phyloP scores from a whole-genome alignment of 2,329 filamentous ascomycete genomes.

The Aspergillus intermedius region DNA sequence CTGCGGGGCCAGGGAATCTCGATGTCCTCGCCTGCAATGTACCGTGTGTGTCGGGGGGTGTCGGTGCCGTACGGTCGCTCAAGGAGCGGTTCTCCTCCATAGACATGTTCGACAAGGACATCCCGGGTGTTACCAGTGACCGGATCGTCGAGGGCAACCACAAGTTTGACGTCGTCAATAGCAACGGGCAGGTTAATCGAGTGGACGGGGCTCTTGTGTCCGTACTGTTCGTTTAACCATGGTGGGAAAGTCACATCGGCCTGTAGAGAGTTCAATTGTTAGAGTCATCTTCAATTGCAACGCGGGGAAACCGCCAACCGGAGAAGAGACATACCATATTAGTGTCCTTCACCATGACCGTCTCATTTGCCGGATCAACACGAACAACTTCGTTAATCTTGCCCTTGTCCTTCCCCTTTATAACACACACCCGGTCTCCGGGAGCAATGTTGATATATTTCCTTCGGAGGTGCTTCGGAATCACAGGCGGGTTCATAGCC shows the following conservation, averaged over 20 bases:
- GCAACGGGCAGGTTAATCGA: slow-evolving; percentile 54
- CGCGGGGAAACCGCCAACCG: neutral
- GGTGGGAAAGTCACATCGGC: slow-evolving; percentile 37
- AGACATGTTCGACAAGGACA: slow-evolving; percentile 67
- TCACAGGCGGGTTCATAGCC: slow-evolving; percentile 30
- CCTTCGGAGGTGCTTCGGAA: slow-evolving; percentile 34
- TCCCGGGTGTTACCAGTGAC: slow-evolving; percentile 61
- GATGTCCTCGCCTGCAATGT: slow-evolving; percentile 65
- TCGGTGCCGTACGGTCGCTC: slow-evolving; percentile 45
- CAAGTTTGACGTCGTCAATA: slow-evolving; percentile 69
- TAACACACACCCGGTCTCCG: slow-evolving; percentile 75
- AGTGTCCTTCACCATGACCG: slow-evolving; percentile 55
- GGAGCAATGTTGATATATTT: slow-evolving; percentile 55
- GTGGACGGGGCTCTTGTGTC: slow-evolving; percentile 37
- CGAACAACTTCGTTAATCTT: slow-evolving; percentile 68
- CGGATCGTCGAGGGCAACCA: slow-evolving; percentile 65
- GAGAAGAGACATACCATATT: slow-evolving; percentile 51
- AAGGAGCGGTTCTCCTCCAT: slow-evolving; percentile 45
- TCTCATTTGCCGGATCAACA: slow-evolving; percentile 51
- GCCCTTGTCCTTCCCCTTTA: slow-evolving; percentile 72
- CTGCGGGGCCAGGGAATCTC: slow-evolving; percentile 69
- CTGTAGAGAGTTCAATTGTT: slow-evolving; percentile 17
- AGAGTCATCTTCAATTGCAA: neutral
- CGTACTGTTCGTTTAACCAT: slow-evolving; percentile 31
- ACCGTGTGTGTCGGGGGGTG: slow-evolving; percentile 37